Conservation (phyloP, 1,284 basidiomycete genomes). For the Mycosarcoma mackinlayi region DNA sequence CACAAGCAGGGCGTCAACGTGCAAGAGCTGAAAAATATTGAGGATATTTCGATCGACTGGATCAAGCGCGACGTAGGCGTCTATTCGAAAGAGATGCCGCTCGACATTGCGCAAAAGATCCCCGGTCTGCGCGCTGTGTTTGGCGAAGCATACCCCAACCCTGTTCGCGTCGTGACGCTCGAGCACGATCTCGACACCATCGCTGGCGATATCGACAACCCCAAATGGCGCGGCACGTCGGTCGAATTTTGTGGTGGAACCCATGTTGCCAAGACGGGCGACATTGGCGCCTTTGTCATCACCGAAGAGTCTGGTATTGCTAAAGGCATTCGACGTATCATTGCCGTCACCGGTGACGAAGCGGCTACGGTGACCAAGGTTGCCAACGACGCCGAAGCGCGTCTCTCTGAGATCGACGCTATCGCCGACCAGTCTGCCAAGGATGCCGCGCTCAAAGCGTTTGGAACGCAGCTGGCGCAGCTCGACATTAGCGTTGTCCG, state of each 20-base stretch:
- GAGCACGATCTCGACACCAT: slow-evolving; percentile 90
- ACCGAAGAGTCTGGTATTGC: slow-evolving; percentile 96
- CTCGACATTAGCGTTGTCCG: slow-evolving; percentile 86
- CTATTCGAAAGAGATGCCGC: slow-evolving; percentile 84
- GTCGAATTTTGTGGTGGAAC: slow-evolving; percentile 99
- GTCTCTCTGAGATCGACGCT: slow-evolving; percentile 77
- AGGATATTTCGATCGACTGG: slow-evolving; percentile 86
- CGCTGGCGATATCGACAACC: slow-evolving; percentile 82
- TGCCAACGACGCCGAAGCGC: slow-evolving; percentile 76
- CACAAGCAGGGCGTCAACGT: slow-evolving; percentile 87
- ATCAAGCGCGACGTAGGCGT: slow-evolving; percentile 89
- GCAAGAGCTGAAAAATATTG: slow-evolving; percentile 83
- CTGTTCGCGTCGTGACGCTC: slow-evolving; percentile 91
- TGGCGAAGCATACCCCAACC: slow-evolving; percentile 96
- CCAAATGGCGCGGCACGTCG: slow-evolving; percentile 88
- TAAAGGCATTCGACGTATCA: slow-evolving; percentile 94
- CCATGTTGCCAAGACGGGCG: slow-evolving; percentile 92
- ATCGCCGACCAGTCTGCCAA: slow-evolving; percentile 79
- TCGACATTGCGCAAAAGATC: slow-evolving; percentile 86
- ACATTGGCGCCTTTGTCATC: slow-evolving; percentile 94
- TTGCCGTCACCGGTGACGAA: slow-evolving; percentile 93
- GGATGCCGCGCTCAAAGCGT: slow-evolving; percentile 84
- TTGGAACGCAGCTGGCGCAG: slow-evolving; percentile 87
- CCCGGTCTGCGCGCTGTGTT: slow-evolving; percentile 95
- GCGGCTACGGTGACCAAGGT: slow-evolving; percentile 82